Percentiles rank a stretch among this genome's conserved stretches.
Conservation (phyloP, 1,284 basidiomycete genomes). For the Phaffia rhodozyma region DNA sequence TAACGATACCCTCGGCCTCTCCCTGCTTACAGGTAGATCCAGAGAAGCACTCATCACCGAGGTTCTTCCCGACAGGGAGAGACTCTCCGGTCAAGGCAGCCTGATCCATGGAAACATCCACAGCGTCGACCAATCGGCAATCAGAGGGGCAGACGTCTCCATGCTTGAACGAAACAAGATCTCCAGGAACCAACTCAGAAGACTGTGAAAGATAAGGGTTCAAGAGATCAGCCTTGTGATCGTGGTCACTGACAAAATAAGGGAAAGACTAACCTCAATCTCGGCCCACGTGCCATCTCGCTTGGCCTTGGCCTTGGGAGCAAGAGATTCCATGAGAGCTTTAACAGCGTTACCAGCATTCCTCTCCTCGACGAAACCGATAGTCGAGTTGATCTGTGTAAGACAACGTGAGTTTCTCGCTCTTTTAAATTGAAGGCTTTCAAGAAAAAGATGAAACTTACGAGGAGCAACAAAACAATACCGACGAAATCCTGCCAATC, state of each 20-base stretch:
- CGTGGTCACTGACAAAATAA: too few species aligned
- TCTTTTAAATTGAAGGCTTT: too few species aligned
- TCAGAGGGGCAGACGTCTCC: slow-evolving; percentile 94
- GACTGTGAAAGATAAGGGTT: slow-evolving; percentile 40
- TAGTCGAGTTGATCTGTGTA: slow-evolving; percentile 77
- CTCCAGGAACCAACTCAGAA: slow-evolving; percentile 75
- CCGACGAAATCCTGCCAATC: slow-evolving; percentile 98
- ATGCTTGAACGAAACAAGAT: slow-evolving; percentile 93
- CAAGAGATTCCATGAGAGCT: slow-evolving; percentile 97
- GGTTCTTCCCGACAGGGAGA: slow-evolving; percentile 78
- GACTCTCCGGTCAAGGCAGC: slow-evolving; percentile 94
- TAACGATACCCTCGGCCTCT: slow-evolving; percentile 92
- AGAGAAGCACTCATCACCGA: slow-evolving; percentile 90
- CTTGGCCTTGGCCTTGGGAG: slow-evolving; percentile 88
- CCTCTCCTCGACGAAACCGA: slow-evolving; percentile 96
- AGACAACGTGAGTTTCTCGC: background rate
- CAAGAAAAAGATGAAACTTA: too few species aligned
- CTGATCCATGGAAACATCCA: slow-evolving; percentile 95
- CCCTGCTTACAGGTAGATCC: slow-evolving; percentile 95
- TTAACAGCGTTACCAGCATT: slow-evolving; percentile 97
- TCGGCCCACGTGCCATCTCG: slow-evolving; percentile 73
- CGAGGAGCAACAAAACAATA: slow-evolving; percentile 68
- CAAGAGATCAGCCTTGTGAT: too few species aligned
- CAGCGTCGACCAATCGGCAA: slow-evolving; percentile 83
- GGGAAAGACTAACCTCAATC: slow-evolving; percentile 50